Conservation (phyloP, 2,329 filamentous ascomycete species). For the Neonectria coccinea region DNA sequence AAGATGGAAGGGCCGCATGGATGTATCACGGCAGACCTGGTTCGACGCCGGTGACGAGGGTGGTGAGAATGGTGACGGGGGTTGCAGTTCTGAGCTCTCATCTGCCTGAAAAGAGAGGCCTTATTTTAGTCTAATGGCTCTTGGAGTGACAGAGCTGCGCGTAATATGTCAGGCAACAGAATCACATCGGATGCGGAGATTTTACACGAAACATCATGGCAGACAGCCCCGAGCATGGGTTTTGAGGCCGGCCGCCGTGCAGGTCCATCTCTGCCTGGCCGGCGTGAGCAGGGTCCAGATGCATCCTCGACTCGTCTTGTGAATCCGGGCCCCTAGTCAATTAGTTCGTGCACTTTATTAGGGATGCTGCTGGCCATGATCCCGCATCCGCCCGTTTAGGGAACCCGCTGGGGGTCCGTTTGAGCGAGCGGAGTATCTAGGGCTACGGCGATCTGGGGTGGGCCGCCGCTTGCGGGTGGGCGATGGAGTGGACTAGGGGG, state of each 20-base stretch:
- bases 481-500: neutral
- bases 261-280: slow-evolving; percentile 6
- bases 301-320: slow-evolving; percentile 2
- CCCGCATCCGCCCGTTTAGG: slow-evolving; percentile 24
- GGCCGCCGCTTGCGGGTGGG: slow-evolving; percentile 12
- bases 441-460: slow-evolving; percentile 23
- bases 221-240: neutral
- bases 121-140: no score
- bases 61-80: slow-evolving; percentile 7
- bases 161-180: neutral
- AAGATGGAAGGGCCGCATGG: neutral
- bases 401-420: slow-evolving; percentile 21
- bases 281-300: slow-evolving; percentile 12
- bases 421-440: slow-evolving; percentile 10
- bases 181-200: neutral
- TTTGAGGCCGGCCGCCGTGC: slow-evolving; percentile 3
- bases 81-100: neutral
- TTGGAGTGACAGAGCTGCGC: neutral
- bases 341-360: neutral
- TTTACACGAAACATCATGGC: neutral
- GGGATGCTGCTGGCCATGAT: neutral
- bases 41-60: slow-evolving; percentile 1
- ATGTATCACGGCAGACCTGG: slow-evolving; percentile 2
- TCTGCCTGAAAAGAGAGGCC: no score
- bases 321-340: slow-evolving; percentile 7